Evolutionary conservation across 1,139 yeast genomes (phyloP).

Genomic region (Kluyveromyces sp.): DNA sequence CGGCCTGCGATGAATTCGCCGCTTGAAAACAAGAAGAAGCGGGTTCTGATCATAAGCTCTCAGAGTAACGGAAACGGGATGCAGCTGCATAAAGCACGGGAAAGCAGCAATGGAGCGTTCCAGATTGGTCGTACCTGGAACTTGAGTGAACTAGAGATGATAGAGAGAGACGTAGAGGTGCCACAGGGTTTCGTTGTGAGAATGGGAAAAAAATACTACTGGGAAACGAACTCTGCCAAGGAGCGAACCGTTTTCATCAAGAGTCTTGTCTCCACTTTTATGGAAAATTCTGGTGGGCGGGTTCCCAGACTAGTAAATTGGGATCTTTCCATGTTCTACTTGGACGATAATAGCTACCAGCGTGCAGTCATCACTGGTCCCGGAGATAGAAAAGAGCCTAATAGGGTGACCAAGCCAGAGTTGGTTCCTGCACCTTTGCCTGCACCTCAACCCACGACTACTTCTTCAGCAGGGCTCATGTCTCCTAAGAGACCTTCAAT

Average conservation of each 20-base stretch:
- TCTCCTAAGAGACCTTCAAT: slow-evolving; percentile 4
- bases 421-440: not conserved
- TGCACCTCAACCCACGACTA: not conserved
- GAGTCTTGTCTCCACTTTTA: slow-evolving; percentile 55
- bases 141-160: slow-evolving; percentile 56
- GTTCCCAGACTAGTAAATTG: slow-evolving; percentile 55
- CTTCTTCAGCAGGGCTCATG: not conserved
- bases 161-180: slow-evolving; percentile 48
- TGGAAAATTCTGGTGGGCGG: slow-evolving; percentile 60
- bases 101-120: slow-evolving; percentile 61
- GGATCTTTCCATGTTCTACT: slow-evolving; percentile 35
- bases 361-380: slow-evolving; percentile 22
- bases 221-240: slow-evolving; percentile 67
- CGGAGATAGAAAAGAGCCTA: slow-evolving; percentile 4
- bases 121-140: slow-evolving; percentile 96
- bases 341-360: slow-evolving; percentile 34
- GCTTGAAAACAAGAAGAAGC: slow-evolving; percentile 38
- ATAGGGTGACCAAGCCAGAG: slow-evolving; percentile 4
- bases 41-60: slow-evolving; percentile 42
- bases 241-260: slow-evolving; percentile 65
- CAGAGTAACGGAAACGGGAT: slow-evolving; percentile 46
- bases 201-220: slow-evolving; percentile 75
- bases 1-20: slow-evolving; percentile 40
- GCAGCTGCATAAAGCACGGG: slow-evolving; percentile 80
- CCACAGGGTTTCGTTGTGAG: slow-evolving; percentile 53